Conservation (phyloP, 192 early-diverging fungal genomes). For the Lobosporangium transversale region DNA sequence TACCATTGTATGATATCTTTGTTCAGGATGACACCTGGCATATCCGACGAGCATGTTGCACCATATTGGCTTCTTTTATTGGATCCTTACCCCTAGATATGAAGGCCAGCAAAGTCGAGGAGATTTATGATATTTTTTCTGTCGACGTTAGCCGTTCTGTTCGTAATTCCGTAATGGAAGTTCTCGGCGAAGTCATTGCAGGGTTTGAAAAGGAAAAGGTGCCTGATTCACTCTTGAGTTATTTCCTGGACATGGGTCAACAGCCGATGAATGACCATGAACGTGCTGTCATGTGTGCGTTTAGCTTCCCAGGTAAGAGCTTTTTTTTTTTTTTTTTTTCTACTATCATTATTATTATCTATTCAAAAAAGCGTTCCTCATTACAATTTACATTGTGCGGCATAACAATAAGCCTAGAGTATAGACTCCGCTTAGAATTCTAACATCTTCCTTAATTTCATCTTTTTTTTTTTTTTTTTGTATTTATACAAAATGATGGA, state of each 20-base stretch:
- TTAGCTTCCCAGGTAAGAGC: constrained; percentile 61
- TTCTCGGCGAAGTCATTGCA: constrained; percentile 67
- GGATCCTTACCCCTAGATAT: constrained; percentile 58
- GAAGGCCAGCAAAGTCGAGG: constrained; percentile 53
- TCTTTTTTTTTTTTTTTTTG: neutral
- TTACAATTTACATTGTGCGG: too few relatives aligned
- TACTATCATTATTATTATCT: neutral
- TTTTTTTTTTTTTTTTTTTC: neutral
- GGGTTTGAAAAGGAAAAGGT: constrained; percentile 61
- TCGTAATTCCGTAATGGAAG: constrained; percentile 61
- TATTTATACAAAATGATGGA: too few relatives aligned
- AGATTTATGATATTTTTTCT: constrained; percentile 60
- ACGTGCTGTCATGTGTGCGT: constrained; percentile 64
- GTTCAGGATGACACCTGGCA: constrained; percentile 68
- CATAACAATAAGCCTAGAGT: too few relatives aligned
- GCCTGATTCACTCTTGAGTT: constrained; percentile 58
- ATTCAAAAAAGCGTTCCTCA: too few relatives aligned
- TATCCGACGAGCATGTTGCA: constrained; percentile 64
- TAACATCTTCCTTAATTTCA: neutral
- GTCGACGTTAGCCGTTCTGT: constrained; percentile 66
- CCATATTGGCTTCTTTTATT: constrained; percentile 58
- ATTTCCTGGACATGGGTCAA: constrained; percentile 61
- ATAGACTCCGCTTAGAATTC: too few relatives aligned
- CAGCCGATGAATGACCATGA: constrained; percentile 63
- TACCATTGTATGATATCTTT: constrained; percentile 64